Evolutionary conservation across 805 yeast genomes (phyloP), one percentile per base, ranked within the genome.

Genomic region (Saturnispora sanitii): DNA sequence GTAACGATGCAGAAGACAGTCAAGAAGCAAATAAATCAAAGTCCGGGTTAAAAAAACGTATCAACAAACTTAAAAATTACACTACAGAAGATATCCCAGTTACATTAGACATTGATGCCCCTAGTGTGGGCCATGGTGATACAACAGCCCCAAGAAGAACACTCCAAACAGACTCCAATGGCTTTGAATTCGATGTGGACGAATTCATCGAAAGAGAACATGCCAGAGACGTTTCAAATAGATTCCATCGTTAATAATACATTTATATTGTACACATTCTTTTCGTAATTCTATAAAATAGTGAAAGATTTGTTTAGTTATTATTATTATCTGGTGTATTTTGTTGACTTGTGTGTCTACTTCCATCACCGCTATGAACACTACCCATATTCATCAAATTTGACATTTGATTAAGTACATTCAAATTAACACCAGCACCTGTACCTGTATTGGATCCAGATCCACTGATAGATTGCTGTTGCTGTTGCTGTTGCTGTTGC

Each of bases 21-120:
- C 26, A 18, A 32, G 26, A 44, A 21, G 23, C 39, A 22, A 6
- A 25, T n/a, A 16, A 18, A 12, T 7, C 16, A 19, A 23, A 33
- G 19, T 17, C 19, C 8, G 43, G 43, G 3, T n/a, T 40, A 16
- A 44, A 25, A 48, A 33, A 29, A 18, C 18, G 42, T 20, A 39
- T 39, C 12, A 25, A 17, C 12, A 33, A 33, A 22, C n/a, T 39
- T 5, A 33, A 33, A 16, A 26, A 17, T 12, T 20, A 31, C 8
- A 39, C 42, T 4, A 53, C 61, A 1, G 45, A 47, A 17, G 61
- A 60, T 41, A 45, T 59, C 16, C 65, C 64, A 5, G 37, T 60
- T 15, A 53, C 46, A 30, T 43, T 58, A 3, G 53, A 51, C 18
- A 33, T 57, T n/a, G 45, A 47, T 16, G 43, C 46, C 12, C 54